Evolutionary conservation across 345 rosid genomes (phyloP), one percentile per base, ranked within the genome.

Genomic region (Citrus sp.): DNA sequence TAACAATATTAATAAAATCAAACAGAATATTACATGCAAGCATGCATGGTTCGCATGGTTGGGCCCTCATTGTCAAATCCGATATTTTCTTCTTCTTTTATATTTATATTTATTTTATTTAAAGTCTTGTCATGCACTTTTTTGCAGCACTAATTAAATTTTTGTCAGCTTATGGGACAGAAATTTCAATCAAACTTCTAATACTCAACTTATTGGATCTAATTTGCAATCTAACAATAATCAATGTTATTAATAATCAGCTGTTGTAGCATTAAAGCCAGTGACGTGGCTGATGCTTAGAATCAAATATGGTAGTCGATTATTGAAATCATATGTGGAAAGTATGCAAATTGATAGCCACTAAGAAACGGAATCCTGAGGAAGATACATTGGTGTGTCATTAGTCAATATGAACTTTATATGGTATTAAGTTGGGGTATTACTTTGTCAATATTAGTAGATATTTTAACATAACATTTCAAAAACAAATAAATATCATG

Each of bases 191-290:
- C 67, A 28, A 73, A 38, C 4, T 46, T 56, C 25, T 9, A 21
- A 64, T 6, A 6, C 28, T 62, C 60, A 21, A 78, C 72, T 64
- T 40, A 30, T 42, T 5, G 25, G 22, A 34, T 27, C 78, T 32
- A 76, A 55, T 14, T 76, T 67, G 73, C 13, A 66, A 66, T 66
- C 24, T 67, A 76, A 35, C 30, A 65, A 66, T 46, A 66, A 66
- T 10, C 21, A 66, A 54, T 6, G 49, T 21, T 46, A 4, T 27
- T 22, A 22, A 32, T 49, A 30, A 32, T 30, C 9, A n/a, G 51
- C 25, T 27, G 37, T 74, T 9, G 68, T 21, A 19, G 38, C 40
- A 28, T 38, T 46, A 34, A 64, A 34, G 24, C 27, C 5, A 6
- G 12, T 6, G 66, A 56, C 51, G 8, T 4, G 30, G 9, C 34